Evolutionary conservation across 495 filamentous ascomycete genomes (phyloP).

Genomic region (Xylaria nigripes): DNA sequence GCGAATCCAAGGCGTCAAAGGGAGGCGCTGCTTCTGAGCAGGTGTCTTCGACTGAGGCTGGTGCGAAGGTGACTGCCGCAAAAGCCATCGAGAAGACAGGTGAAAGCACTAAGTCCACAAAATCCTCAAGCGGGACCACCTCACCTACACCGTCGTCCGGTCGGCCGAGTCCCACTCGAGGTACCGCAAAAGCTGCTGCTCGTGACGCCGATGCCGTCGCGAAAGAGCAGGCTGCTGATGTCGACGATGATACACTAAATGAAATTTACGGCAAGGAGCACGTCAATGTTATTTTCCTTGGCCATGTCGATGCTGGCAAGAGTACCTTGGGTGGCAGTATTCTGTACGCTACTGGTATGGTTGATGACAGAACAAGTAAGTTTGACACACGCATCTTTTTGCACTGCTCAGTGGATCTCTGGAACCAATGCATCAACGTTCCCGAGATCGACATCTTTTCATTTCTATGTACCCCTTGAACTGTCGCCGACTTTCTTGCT

Average conservation of each 20-base stretch:
- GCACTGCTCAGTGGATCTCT: background rate
- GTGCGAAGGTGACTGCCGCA: constrained; percentile 47
- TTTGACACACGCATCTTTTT: background rate
- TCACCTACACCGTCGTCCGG: constrained; percentile 74
- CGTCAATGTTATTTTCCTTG: constrained; percentile 96
- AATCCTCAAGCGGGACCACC: constrained; percentile 58
- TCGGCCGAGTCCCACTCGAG: constrained; percentile 58
- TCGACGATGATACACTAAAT: constrained; percentile 83
- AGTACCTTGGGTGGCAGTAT: constrained; percentile 90
- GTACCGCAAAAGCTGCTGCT: constrained; percentile 38
- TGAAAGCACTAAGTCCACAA: constrained; percentile 56
- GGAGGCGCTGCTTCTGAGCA: constrained; percentile 44
- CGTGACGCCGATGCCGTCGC: constrained; percentile 77
- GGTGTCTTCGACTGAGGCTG: constrained; percentile 45
- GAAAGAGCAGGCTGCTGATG: constrained; percentile 78
- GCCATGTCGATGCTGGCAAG: constrained; percentile 96
- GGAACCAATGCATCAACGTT: too few relatives aligned
- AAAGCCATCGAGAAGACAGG: constrained; percentile 83
- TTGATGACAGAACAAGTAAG: constrained; percentile 76
- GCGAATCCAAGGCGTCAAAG: constrained; percentile 25
- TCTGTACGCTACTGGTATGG: constrained; percentile 91
- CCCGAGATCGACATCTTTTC: background rate
- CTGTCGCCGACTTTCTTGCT: background rate
- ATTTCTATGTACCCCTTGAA: background rate
- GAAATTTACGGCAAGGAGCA: constrained; percentile 99